phyloP scores from a whole-genome alignment of 257 asterid genomes.

The Solanum pinnatisectum region DNA sequence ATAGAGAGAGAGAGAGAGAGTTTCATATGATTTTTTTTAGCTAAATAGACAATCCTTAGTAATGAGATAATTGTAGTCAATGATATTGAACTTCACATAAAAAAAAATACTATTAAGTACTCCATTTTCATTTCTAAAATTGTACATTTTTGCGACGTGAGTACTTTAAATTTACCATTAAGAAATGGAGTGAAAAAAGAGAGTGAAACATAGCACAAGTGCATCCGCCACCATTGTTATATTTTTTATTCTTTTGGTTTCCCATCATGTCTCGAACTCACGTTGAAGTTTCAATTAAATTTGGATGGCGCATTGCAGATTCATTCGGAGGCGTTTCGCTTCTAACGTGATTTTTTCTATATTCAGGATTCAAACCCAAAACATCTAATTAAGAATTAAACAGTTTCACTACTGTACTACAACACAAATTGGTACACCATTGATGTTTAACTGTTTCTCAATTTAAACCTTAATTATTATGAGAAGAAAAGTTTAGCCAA shows the following conservation, averaged over 20 bases:
- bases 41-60: neutral
- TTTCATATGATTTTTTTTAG: neutral
- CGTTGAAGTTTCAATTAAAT: no score
- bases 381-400: no score
- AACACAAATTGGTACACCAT: neutral
- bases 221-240: neutral
- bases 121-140: neutral
- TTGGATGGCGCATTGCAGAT: no score
- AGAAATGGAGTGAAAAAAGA: neutral
- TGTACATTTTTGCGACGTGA: neutral
- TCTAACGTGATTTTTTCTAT: no score
- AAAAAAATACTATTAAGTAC: neutral
- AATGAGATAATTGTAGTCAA: neutral
- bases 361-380: no score
- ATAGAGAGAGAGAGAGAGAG: no score
- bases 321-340: no score
- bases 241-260: no score
- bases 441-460: neutral
- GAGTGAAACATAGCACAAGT: neutral
- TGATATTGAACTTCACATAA: neutral
- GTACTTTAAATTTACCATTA: neutral
- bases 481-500: neutral
- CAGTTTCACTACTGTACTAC: rapidly evolving
- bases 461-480: neutral
- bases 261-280: neutral